Base-by-base conservation (phyloP, 257 asterid species). In the Solanum chiquidenum region DNA sequence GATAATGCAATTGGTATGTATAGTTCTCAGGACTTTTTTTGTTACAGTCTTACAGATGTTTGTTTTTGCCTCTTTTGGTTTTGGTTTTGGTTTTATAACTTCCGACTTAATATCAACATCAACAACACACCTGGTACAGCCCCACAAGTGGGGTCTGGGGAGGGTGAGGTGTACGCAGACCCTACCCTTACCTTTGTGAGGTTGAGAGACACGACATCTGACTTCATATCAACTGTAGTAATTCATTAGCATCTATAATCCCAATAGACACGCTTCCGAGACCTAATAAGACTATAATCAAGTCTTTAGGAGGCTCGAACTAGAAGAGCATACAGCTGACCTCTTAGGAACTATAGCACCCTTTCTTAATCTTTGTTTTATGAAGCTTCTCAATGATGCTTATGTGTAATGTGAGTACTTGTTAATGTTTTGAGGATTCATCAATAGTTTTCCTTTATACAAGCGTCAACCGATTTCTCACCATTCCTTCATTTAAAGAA, bases 1-100 rank as follows among this genome's bases (percentile, higher is more conserved):
- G 97, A 96, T 83, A 96, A 95, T 89, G 99, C 99, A 69, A 95
- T 93, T 87, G 98, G 99, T 96, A 89, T 66, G 85, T 89, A n/a
- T 23, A 46, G n/a, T 84, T 88, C 46, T 34, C 73, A 14, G 71
- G 25, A 55, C 58, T 25, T 77, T 6, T 31, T 80, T 49, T 49
- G 29, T 29, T 16, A 46, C 23, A 58, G 66, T 20, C 25, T 20
- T 58, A 3, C 42, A 5, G 16, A 49, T 80, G 42, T 46, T 80
- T 16, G 40, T 27, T 44, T 66, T 46, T 80, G 42, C 68, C 68
- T 79, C 18, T 73, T 42, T 31, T 46, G 58, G 52, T 86, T 44
- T 31, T 42, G 49, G 13, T 58, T 13, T 86, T 31, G 33, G n/a
- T 8, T 72, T 86, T 34, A 40, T 18, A 25, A 60, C 42, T 46